Base-by-base conservation (phyloP, 2,329 filamentous ascomycete genomes). In the Alternaria triticina region DNA sequence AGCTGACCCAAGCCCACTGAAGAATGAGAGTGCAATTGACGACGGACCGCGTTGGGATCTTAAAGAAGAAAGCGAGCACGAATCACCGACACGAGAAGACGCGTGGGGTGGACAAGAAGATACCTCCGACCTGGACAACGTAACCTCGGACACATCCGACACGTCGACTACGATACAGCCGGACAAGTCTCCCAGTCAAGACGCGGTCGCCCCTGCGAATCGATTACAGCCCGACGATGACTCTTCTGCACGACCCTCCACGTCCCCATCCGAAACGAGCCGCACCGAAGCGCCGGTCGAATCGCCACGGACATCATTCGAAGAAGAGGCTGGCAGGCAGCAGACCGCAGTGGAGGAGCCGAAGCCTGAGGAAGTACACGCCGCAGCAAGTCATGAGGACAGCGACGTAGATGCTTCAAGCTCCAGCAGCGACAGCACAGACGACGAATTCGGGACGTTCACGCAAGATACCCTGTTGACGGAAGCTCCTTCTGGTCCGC, bases 271-370 rank as follows among this genome's bases (percentile, higher is more conserved):
- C n/a, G 78, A 80, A 33, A 61, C 64, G 7, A 81, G 78, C 61
- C 77, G 74, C 44, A 69, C 66, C 17, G 77, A 76, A 40, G 62
- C 65, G 7, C 62, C 66, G 8, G 55, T 66, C 36, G 77, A 80
- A 44, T 81, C 79, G 22, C 71, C 78, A 4, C 61, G 79, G 15
- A 81, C 78, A 9, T 81, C 79, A 1, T 69, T 80, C 25, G 79
- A 81, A 50, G 78, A 80, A 28, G 76, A 59, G 25, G 3, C 17
- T 13, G 15, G n/a, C 30, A 49, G 25, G 25, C 33, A 23, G 6
- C 43, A 51, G 9, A 25, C 20, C 20, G 23, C 11, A 40, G 36
- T 6, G 33, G 47, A 54, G 20, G 47, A 30, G 5, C 12, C 13
- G 10, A 23, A 12, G 4, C 23, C n/a, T 1, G 25, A 52, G 4